These are phyloP conservation scores for Typha latifolia DNA, from an alignment of 176 grass and related monocot genomes.

Conservation along the genomic window DNA sequence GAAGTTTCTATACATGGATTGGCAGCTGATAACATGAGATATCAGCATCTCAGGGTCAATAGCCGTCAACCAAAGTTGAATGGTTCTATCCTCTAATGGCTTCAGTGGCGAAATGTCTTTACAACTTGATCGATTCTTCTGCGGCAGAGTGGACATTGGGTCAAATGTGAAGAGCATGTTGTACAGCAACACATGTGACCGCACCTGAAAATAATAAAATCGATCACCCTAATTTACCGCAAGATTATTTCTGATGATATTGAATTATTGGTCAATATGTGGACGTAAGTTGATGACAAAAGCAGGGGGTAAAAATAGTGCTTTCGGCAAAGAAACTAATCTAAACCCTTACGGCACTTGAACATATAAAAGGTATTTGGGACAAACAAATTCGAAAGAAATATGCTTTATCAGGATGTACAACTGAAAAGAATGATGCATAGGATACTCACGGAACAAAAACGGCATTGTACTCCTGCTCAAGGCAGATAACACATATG, in stretches of 20 bases:
- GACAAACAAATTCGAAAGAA: too few relatives aligned
- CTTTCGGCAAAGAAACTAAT: too few relatives aligned
- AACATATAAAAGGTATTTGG: too few relatives aligned
- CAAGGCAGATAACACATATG: constrained; percentile 99
- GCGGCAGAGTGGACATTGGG: constrained; percentile 81
- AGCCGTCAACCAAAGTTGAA: background rate
- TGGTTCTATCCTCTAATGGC: background rate
- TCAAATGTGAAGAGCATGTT: constrained; percentile 63
- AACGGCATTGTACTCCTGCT: constrained; percentile 98
- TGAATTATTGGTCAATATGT: too few relatives aligned
- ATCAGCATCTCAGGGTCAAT: background rate
- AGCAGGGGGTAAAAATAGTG: too few relatives aligned
- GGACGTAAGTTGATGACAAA: too few relatives aligned
- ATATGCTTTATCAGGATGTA: background rate
- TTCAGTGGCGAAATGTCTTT: constrained; percentile 78
- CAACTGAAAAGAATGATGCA: background rate
- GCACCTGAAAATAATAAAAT: constrained; percentile 47
- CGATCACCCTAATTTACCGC: background rate
- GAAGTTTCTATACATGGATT: background rate
- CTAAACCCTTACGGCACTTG: too few relatives aligned
- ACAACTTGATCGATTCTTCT: constrained; percentile 84
- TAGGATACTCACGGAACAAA: constrained; percentile 90
- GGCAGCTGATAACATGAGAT: background rate
- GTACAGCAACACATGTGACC: constrained; percentile 99
- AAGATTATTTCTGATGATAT: background rate